phyloP scores from a whole-genome alignment of 169 alveolate genomes.

The Plasmodium inui region DNA sequence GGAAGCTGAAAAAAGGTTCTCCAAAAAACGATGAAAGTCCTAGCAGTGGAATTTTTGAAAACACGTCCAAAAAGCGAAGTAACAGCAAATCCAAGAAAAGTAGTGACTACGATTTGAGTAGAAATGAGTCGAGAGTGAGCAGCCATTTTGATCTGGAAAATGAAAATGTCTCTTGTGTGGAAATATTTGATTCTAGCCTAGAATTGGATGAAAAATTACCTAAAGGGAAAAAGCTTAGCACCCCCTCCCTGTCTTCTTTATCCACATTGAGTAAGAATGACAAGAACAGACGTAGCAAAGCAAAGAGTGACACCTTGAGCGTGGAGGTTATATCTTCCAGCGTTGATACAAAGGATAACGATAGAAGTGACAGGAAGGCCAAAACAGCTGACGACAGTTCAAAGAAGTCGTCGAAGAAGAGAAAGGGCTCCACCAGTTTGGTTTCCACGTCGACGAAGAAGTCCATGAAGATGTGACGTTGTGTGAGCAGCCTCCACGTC shows the following conservation, averaged over 20 bases:
- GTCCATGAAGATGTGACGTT: slow-evolving; percentile 24
- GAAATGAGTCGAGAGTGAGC: slow-evolving; percentile 37
- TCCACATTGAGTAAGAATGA: slow-evolving; percentile 26
- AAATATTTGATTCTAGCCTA: background rate
- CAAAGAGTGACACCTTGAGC: slow-evolving; percentile 1
- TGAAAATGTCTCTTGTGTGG: background rate
- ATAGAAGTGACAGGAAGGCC: slow-evolving; percentile 22
- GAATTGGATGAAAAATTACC: slow-evolving; percentile 21
- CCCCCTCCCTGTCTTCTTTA: slow-evolving; percentile 5
- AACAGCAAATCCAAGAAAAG: slow-evolving; percentile 16
- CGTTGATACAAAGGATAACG: slow-evolving; percentile 48
- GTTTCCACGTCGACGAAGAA: slow-evolving; percentile 34
- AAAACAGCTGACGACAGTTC: slow-evolving; percentile 29
- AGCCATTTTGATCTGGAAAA: slow-evolving; percentile 21
- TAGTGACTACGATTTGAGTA: slow-evolving; percentile 40
- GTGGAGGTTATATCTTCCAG: slow-evolving; percentile 18
- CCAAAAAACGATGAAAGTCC: slow-evolving; percentile 10
- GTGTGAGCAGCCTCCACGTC: background rate
- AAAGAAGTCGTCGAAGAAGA: slow-evolving; percentile 49
- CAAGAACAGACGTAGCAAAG: slow-evolving; percentile 20
- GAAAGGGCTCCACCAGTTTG: slow-evolving; percentile 35
- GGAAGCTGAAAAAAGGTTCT: slow-evolving; percentile 20
- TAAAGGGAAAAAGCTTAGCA: slow-evolving; percentile 34
- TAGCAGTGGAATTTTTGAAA: slow-evolving; percentile 19
- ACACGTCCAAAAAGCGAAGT: slow-evolving; percentile 9